These are phyloP conservation scores for Camellia sinensis DNA, from an alignment of 148 eudicot species.

Conservation along the genomic window DNA sequence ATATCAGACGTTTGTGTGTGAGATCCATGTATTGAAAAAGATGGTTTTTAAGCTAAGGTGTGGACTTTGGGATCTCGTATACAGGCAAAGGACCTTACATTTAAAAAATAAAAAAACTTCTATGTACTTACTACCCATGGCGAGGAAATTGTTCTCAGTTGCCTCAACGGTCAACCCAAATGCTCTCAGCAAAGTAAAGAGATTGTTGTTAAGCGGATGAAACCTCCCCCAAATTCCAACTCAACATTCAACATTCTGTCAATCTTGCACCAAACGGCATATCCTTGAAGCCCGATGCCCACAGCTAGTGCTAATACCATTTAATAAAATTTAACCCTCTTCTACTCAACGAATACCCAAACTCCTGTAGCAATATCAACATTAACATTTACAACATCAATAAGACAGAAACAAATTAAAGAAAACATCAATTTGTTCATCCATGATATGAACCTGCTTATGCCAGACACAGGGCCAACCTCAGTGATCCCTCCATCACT, in stretches of 20 bases:
- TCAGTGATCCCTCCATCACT: constrained; percentile 19
- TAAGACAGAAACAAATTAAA: neutral
- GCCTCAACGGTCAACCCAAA: no score
- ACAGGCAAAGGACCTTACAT: neutral
- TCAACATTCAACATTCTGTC: neutral
- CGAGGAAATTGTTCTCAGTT: no score
- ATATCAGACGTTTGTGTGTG: neutral
- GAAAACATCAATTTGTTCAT: neutral
- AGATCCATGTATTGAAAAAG: neutral
- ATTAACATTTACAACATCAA: neutral
- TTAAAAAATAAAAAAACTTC: neutral
- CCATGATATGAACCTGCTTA: constrained; percentile 28
- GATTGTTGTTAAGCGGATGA: no score
- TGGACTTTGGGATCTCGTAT: constrained; percentile 3
- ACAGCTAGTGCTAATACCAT: neutral
- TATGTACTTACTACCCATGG: neutral
- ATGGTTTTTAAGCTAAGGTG: neutral
- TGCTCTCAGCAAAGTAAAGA: no score
- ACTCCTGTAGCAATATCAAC: constrained; percentile 11
- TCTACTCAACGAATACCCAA: constrained; percentile 14
- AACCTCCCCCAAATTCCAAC: no score
- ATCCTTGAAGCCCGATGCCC: neutral
- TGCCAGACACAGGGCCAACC: constrained; percentile 16
- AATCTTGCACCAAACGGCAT: neutral
- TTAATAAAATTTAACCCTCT: neutral